Conservation (phyloP, 176 grass and related monocot genomes). For the Pontederia paniculata region DNA sequence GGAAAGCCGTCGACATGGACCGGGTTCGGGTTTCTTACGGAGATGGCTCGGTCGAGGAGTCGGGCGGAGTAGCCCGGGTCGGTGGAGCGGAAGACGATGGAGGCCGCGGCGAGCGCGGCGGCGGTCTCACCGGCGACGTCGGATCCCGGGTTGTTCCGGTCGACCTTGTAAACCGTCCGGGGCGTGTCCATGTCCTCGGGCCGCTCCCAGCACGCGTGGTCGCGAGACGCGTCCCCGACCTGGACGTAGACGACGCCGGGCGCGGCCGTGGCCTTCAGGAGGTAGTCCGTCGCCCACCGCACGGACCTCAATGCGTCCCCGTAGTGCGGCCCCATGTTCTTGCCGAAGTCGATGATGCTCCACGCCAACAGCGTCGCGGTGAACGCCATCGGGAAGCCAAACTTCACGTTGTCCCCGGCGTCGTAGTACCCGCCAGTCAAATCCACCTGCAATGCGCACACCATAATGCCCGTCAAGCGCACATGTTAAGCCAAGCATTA, state of each 20-base stretch:
- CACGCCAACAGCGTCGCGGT: conserved; percentile 81
- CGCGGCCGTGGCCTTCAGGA: conserved; percentile 51
- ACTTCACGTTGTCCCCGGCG: conserved; percentile 94
- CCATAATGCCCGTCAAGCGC: neutral
- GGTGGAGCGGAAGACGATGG: conserved; percentile 61
- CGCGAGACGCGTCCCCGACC: conserved; percentile 63
- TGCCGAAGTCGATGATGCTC: conserved; percentile 75
- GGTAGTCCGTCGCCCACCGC: conserved; percentile 84
- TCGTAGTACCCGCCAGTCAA: conserved; percentile 86
- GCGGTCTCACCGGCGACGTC: conserved; percentile 87
- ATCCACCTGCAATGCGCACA: conserved; percentile 32
- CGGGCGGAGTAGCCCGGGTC: conserved; percentile 40
- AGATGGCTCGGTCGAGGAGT: conserved; percentile 57
- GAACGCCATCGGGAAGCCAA: conserved; percentile 96
- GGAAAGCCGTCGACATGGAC: neutral
- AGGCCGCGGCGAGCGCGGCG: conserved; percentile 64
- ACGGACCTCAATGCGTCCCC: conserved; percentile 34
- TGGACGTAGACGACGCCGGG: conserved; percentile 59
- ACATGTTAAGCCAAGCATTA: neutral
- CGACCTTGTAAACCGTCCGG: conserved; percentile 65
- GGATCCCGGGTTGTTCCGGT: conserved; percentile 51
- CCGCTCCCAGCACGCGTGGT: conserved; percentile 87
- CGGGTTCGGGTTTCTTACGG: conserved; percentile 24
- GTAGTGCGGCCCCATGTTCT: conserved; percentile 40
- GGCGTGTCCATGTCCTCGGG: conserved; percentile 97